A percentile compares a stretch with the other conserved stretches of the same genome.
phyloP scores from a whole-genome alignment of 768 basidiomycete species.

The Pleurotus platypus region DNA sequence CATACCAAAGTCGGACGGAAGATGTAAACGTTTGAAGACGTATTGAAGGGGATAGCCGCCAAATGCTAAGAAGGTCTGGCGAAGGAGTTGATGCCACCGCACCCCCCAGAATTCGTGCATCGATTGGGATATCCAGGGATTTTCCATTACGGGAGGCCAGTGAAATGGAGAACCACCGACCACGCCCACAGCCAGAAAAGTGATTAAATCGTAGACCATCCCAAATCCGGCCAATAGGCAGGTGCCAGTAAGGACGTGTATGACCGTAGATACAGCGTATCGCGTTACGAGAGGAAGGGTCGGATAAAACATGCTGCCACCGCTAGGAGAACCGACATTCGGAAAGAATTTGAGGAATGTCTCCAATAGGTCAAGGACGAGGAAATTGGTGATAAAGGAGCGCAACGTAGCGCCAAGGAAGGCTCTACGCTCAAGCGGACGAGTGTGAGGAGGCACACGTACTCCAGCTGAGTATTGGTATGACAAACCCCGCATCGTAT shows the following conservation, averaged over 20 bases:
- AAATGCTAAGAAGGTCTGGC: conserved; percentile 66
- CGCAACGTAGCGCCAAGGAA: conserved; percentile 55
- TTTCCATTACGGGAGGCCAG: conserved; percentile 74
- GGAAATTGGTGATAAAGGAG: conserved; percentile 50
- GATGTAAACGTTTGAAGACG: conserved; percentile 8
- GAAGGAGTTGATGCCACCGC: conserved; percentile 76
- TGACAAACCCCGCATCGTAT: conserved; percentile 59
- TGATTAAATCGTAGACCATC: conserved; percentile 60
- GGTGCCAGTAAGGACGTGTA: conserved; percentile 59
- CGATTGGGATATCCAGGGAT: conserved; percentile 66
- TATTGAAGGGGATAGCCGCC: conserved; percentile 64
- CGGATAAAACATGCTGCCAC: conserved; percentile 68
- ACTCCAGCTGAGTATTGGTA: conserved; percentile 66
- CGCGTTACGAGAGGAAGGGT: conserved; percentile 45
- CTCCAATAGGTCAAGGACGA: conserved; percentile 62
- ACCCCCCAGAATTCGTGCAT: conserved; percentile 72
- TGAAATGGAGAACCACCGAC: conserved; percentile 47
- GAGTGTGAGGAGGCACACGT: conserved; percentile 48
- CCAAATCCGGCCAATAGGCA: conserved; percentile 64
- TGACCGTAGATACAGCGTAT: conserved; percentile 60
- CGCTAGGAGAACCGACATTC: conserved; percentile 54
- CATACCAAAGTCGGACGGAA: conserved; percentile 61
- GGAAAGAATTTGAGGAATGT: conserved; percentile 65
- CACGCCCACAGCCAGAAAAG: conserved; percentile 55
- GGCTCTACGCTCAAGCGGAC: conserved; percentile 45